Base-by-base conservation (phyloP, 169 alveolate species). In the Eimeria necatrix region DNA sequence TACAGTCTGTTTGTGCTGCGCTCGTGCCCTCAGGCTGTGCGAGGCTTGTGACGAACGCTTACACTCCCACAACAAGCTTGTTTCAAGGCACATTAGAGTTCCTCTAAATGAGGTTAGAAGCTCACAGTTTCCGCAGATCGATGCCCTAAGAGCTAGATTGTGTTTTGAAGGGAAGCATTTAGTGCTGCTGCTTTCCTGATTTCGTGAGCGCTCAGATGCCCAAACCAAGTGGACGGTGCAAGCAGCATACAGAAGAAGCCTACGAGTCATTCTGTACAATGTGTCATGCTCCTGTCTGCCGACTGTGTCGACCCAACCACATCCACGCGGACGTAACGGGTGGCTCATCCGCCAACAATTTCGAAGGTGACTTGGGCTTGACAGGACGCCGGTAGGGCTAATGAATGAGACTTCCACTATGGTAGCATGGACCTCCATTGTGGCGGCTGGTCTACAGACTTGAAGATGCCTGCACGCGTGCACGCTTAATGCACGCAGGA, bases 31-130 rank as follows among this genome's bases (percentile, higher is more conserved):
- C 74, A 97, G 96, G 93, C 96, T 98, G 46, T 98, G 99, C 93
- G 96, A 84, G 85, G 96, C 97, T 53, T 98, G 99, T 78, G 99
- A 98, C 86, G 97, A 94, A 22, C 94, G 96, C 74, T 95, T 97
- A 20, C 99, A 98, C 95, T 83, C 98, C 46, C 98, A 97, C 80
- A 98, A 98, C 95, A 97, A 97, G 89, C 97, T 98, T 41, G 99
- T 98, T 26, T 97, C 98, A 48, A 96, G 98, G 86, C 99, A 98
- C 91, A 97, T 98, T 18, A 87, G 99, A 24, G 97, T 97, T 60
- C 98, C 99, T 12, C 96, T 98, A 51, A 98, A 97, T 84, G 98
- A 97, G 97, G 98, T 97, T n/a, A 71, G 95, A 32, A 68, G 26
- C 16, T 5, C 12, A 41, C 85, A 74, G 78, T 0, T 24, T 68